Conservation (phyloP, 371 early-diverging fungal species). For the Smittium culicis region DNA sequence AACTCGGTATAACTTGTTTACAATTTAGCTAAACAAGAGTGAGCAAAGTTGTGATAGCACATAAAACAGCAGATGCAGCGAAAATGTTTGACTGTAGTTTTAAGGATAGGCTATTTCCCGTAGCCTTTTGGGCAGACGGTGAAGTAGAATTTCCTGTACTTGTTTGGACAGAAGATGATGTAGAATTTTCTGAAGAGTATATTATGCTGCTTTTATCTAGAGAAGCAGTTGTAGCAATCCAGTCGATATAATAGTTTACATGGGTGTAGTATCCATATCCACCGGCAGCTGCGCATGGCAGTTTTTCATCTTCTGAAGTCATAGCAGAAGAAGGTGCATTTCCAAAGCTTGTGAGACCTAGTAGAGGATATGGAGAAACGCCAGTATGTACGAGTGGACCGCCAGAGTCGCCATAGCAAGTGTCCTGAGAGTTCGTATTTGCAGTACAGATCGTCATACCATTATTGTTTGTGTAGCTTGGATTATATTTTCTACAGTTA, state of each 20-base stretch:
- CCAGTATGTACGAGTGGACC: slow-evolving; percentile 17
- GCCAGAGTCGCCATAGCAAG: slow-evolving; percentile 30
- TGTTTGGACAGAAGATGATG: no score
- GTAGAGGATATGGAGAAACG: not conserved
- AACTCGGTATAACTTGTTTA: no score
- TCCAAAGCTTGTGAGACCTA: slow-evolving; percentile 5
- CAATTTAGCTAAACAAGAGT: no score
- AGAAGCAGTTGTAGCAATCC: not conserved
- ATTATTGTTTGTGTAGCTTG: slow-evolving; percentile 4
- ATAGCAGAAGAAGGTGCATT: not conserved
- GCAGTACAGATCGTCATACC: slow-evolving; percentile 20
- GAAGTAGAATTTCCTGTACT: no score
- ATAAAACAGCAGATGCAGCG: no score
- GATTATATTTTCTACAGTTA: slow-evolving; percentile 12
- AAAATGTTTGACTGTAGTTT: no score
- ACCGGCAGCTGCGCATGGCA: not conserved
- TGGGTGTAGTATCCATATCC: slow-evolving; percentile 2
- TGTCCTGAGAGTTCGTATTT: slow-evolving; percentile 16
- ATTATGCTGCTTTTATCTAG: not conserved
- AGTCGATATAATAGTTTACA: not conserved
- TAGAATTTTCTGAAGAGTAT: no score
- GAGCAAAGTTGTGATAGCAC: no score
- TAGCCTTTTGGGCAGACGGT: no score
- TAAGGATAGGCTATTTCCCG: no score
- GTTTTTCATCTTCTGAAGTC: not conserved